These are phyloP conservation scores for Pythium sukuiense DNA, from an alignment of 352 stramenopile species.

Conservation along the genomic window DNA sequence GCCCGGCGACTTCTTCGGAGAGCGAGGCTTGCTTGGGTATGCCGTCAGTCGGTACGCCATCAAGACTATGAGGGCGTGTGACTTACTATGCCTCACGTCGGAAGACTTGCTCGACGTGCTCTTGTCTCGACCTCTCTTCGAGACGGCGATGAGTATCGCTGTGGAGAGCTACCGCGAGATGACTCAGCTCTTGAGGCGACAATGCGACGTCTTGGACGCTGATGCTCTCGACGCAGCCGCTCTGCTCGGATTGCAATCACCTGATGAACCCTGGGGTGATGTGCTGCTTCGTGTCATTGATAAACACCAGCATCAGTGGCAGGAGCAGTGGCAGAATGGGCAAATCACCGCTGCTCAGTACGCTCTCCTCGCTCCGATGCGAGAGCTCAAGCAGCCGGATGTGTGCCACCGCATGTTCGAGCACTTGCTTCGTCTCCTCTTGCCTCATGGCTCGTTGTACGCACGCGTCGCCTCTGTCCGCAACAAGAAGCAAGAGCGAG, in stretches of 20 bases:
- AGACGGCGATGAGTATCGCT: conserved; percentile 38
- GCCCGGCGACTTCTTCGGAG: conserved; percentile 59
- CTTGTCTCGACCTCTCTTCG: conserved; percentile 34
- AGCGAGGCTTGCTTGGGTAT: conserved; percentile 57
- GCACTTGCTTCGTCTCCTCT: conserved; percentile 49
- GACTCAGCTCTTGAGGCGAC: conserved; percentile 24
- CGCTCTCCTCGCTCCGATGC: conserved; percentile 16
- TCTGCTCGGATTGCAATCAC: conserved; percentile 10
- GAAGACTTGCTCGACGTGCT: conserved; percentile 53
- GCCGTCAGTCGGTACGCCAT: conserved; percentile 43
- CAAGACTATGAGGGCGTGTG: conserved; percentile 26
- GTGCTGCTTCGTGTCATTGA: conserved; percentile 39
- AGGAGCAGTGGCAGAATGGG: conserved; percentile 28
- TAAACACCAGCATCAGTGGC: conserved; percentile 36
- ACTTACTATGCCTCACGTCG: conserved; percentile 34
- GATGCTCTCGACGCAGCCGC: conserved; percentile 18
- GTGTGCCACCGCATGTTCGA: conserved; percentile 55
- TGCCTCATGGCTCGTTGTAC: conserved; percentile 35
- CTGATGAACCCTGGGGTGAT: conserved; percentile 45
- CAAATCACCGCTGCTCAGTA: conserved; percentile 15
- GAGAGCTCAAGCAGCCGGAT: conserved; percentile 24
- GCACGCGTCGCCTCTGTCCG: conserved; percentile 25
- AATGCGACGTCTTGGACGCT: conserved; percentile 10
- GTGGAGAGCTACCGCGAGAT: conserved; percentile 55
- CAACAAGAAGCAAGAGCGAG: conserved; percentile 19